Base-by-base conservation (phyloP, 23 red algal species). In the Cyanidiococcus yangmingshanensis region DNA sequence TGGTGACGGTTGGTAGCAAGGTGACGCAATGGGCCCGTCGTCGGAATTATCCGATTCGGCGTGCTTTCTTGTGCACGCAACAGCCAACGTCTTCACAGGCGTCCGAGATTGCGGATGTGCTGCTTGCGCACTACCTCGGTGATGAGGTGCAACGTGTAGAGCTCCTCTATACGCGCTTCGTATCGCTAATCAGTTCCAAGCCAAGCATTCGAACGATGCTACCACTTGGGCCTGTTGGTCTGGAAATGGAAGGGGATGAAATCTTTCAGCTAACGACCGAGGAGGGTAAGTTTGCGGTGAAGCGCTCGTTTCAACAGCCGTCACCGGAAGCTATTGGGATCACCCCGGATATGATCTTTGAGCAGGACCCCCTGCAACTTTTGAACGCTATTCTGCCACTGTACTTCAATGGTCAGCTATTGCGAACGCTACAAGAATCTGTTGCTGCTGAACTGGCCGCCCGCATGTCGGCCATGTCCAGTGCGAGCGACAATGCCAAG, bases 401-500 rank as follows among this genome's bases (percentile, higher is more conserved):
- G 71, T 98, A 98, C 79, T 67, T 98, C 0, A 98, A 98, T 77
- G 94, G 94, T 1, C 94, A 98, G 86, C 79, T 98, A 40, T 58
- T 98, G 38, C 89, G 94, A 50, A 85, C 88, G 3, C 75, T 98
- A 57, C 94, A 98, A 75, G 94, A 98, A 75, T 92, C 88, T 0
- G 86, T 98, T 15, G 94, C 94, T 27, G 87, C 84, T 12, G 94
- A 98, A 77, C 89, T 98, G 18, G 94, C 94, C 0, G 82, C 85
- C 29, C 84, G 94, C 30, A 98, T 98, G 94, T 82, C 76, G 16
- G 88, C 88, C 82, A 98, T 98, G 94, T 91, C 87, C 32, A 80
- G 76, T 67, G 94, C 94, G 17, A 85, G 87, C n/a, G 94, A 98
- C 68, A 98, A 98, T 68, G 94, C 94, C 57, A 98, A 98, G 74